Percentiles rank a stretch among this genome's conserved stretches.
These are phyloP conservation scores for Acrocalymma vagum DNA, from an alignment of 2,329 filamentous ascomycete genomes.

Conservation along the genomic window DNA sequence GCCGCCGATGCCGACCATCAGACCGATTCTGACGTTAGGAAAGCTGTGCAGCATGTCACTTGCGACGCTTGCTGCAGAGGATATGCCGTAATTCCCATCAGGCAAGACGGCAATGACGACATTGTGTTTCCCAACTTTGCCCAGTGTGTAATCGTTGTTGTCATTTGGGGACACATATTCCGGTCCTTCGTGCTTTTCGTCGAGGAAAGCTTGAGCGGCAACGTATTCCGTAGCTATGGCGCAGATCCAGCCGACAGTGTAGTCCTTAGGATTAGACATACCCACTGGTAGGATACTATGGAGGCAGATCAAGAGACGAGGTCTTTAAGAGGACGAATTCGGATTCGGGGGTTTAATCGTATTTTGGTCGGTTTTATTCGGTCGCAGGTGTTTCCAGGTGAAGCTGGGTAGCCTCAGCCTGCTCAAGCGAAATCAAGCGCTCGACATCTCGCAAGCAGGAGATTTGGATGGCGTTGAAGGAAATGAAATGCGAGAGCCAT, in stretches of 20 bases:
- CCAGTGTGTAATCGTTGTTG: conserved; percentile 4
- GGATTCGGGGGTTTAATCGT: too few relatives aligned
- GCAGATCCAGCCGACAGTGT: conserved; percentile 51
- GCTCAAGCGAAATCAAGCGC: too few relatives aligned
- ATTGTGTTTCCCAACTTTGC: conserved; percentile 37
- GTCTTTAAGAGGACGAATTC: too few relatives aligned
- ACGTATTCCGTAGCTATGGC: neutral
- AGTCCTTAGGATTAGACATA: conserved; percentile 26
- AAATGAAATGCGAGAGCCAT: too few relatives aligned
- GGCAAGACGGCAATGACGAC: conserved; percentile 40
- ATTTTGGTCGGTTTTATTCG: too few relatives aligned
- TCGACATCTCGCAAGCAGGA: too few relatives aligned
- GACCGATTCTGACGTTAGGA: conserved; percentile 25
- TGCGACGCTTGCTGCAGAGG: conserved; percentile 25
- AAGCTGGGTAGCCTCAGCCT: too few relatives aligned
- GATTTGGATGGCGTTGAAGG: too few relatives aligned
- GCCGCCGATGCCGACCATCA: conserved; percentile 35
- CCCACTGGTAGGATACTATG: too few relatives aligned
- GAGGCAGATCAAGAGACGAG: too few relatives aligned
- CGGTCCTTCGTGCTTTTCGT: conserved; percentile 3
- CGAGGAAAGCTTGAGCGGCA: conserved; percentile 3
- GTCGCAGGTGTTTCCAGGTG: too few relatives aligned
- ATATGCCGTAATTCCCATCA: conserved; percentile 21
- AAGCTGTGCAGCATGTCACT: conserved; percentile 23
- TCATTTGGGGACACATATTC: neutral